Evolutionary conservation across 768 basidiomycete genomes (phyloP), one percentile per base, ranked within the genome.

Genomic region (Stropharia rugosoannulata): DNA sequence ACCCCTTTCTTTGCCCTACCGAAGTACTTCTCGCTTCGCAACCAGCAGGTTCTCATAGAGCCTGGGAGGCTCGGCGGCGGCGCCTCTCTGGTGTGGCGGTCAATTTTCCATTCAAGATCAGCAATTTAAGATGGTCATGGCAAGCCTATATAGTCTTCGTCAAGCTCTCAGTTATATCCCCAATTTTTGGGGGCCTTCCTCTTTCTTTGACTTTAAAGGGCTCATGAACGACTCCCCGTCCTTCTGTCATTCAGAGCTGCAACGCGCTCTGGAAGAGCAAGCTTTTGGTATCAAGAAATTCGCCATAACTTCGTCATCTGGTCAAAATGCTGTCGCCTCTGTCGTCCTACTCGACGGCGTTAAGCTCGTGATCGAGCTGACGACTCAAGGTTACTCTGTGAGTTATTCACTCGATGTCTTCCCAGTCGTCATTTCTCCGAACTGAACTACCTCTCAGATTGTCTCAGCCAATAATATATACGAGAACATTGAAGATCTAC

Each of bases 401-500:
- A 65, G 72, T 62, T 18, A 45, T 40, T 49, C 43, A 22, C 29
- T 32, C 46, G 16, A 16, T 41, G 46, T 46, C 16, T 16, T 39
- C 32, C 15, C 49, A 10, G 13, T 39, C 16, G 52, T 36, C 22
- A 52, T 51, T 32, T 57, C 39, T 44, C 40, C 56, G 48, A 48
- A 55, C 32, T 39, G 59, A 48, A 56, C 35, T 40, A 58, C 61
- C 47, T 55, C 35, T 11, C 45, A 61, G 50, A 54, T 62, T 18
- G 37, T 51, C 44, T 44, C 51, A 10, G 48, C 19, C 12, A 25
- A 57, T 32, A 58, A 58, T 19, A 51, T 63, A n/a, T 83, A 80
- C 54, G 88, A 90, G 68, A 80, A 78, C 16, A 63, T 89, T 16
- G 88, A 89, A 47, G 75, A 73, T 29, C 73, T 89, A 25, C 73